phyloP scores from a whole-genome alignment of 805 yeast species.

The Kurtzmaniella fragi region DNA sequence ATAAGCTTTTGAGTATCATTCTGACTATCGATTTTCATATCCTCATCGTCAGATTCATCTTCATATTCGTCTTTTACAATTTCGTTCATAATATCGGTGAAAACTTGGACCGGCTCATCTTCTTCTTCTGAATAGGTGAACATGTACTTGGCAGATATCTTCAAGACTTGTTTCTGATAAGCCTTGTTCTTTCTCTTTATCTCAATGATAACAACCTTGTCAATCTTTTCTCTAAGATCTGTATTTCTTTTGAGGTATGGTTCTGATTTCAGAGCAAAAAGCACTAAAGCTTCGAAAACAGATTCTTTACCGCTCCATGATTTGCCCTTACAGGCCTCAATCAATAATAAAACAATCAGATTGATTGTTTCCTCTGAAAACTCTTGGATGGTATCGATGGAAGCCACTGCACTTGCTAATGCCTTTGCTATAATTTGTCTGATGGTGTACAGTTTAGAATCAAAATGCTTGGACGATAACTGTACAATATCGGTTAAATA shows the following conservation, averaged over 20 bases:
- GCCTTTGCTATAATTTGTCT: constrained; percentile 69
- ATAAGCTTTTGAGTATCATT: constrained; percentile 39
- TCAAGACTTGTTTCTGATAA: constrained; percentile 56
- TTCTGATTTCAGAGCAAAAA: constrained; percentile 46
- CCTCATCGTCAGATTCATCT: constrained; percentile 32
- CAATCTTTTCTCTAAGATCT: constrained; percentile 32
- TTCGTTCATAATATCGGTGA: constrained; percentile 35
- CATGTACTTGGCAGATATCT: constrained; percentile 48
- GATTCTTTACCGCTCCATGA: constrained; percentile 87
- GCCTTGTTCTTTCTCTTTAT: constrained; percentile 59
- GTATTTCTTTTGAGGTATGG: constrained; percentile 18
- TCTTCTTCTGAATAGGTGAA: constrained; percentile 26
- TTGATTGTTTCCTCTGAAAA: constrained; percentile 15
- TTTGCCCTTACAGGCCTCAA: constrained; percentile 66
- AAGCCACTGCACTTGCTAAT: constrained; percentile 52
- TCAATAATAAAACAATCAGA: constrained; percentile 46
- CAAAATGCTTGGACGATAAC: constrained; percentile 39
- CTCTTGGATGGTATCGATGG: constrained; percentile 27
- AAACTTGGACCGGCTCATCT: constrained; percentile 31
- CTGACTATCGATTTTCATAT: constrained; percentile 14
- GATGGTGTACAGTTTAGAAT: constrained; percentile 54
- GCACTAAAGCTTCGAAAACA: constrained; percentile 64
- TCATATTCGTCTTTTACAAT: constrained; percentile 29
- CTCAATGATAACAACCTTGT: constrained; percentile 50
- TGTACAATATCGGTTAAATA: constrained; percentile 65